A percentile compares a stretch with the other conserved stretches of the same genome.
phyloP scores from a whole-genome alignment of 768 basidiomycete species.

The Amanita exitialis region DNA sequence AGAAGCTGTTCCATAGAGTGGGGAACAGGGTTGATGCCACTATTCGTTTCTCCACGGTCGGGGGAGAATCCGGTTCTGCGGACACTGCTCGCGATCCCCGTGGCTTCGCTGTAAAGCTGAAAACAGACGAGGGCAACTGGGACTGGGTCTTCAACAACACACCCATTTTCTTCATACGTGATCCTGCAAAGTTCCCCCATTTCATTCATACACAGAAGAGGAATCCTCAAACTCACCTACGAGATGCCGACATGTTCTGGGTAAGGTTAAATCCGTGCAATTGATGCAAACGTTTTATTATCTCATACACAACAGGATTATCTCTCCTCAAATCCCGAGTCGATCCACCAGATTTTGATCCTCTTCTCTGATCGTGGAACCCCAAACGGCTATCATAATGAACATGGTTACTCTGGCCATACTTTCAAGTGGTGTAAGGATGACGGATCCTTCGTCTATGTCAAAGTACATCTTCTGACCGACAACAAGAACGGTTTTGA shows the following conservation, averaged over 20 bases:
- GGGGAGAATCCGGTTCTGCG: slow-evolving; percentile 79
- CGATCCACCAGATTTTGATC: slow-evolving; percentile 84
- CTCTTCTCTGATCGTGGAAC: slow-evolving; percentile 93
- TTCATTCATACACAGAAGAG: slow-evolving; percentile 93
- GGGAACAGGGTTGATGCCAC: slow-evolving; percentile 67
- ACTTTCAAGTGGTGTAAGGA: slow-evolving; percentile 83
- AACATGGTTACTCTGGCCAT: slow-evolving; percentile 94
- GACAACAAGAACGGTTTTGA: slow-evolving; percentile 81
- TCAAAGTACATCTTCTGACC: slow-evolving; percentile 73
- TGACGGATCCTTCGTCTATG: slow-evolving; percentile 78
- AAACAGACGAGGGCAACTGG: slow-evolving; percentile 84
- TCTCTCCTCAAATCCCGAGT: slow-evolving; percentile 80
- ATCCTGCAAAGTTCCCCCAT: slow-evolving; percentile 86
- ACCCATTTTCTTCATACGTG: slow-evolving; percentile 84
- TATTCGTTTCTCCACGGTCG: slow-evolving; percentile 89
- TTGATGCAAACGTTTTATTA: slow-evolving; percentile 13
- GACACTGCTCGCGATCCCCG: slow-evolving; percentile 92
- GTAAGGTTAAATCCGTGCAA: slow-evolving; percentile 21
- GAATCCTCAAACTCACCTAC: slow-evolving; percentile 86
- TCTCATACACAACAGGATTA: slow-evolving; percentile 61
- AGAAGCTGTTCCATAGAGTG: slow-evolving; percentile 51
- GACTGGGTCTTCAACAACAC: slow-evolving; percentile 94
- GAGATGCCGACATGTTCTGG: slow-evolving; percentile 83
- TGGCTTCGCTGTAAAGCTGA: slow-evolving; percentile 87
- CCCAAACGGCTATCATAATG: slow-evolving; percentile 77